These are phyloP conservation scores for Talaromyces sp. DNA, from an alignment of 2,329 filamentous ascomycete genomes.

Conservation along the genomic window DNA sequence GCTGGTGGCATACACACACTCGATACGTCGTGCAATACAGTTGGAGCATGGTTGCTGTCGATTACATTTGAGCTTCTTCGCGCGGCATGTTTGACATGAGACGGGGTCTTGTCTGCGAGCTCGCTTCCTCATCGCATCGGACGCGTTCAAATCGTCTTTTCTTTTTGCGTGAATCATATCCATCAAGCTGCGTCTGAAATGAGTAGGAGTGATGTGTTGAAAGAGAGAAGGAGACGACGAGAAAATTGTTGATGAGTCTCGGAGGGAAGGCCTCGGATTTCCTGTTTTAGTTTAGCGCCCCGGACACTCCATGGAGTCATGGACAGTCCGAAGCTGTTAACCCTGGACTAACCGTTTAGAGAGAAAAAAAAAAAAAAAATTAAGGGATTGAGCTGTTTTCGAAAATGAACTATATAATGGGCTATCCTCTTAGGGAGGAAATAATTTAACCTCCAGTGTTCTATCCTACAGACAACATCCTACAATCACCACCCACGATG, in stretches of 20 bases:
- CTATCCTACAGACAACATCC: background rate
- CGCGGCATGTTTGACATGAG: slow-evolving; percentile 36
- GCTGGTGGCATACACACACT: slow-evolving; percentile 21
- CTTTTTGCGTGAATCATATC: slow-evolving; percentile 21
- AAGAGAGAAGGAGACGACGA: background rate
- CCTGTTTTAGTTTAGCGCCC: background rate
- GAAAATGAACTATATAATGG: slow-evolving; percentile 1
- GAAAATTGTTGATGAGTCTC: background rate
- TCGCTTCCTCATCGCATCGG: slow-evolving; percentile 14
- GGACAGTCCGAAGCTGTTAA: background rate
- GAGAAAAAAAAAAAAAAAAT: background rate
- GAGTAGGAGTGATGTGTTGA: background rate
- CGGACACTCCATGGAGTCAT: slow-evolving; percentile 6
- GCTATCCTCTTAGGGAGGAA: background rate
- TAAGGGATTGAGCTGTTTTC: background rate
- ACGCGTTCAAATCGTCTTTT: slow-evolving; percentile 3
- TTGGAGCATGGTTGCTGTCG: slow-evolving; percentile 48
- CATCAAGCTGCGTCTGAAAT: background rate
- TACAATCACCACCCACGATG: background rate
- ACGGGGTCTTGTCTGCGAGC: slow-evolving; percentile 32
- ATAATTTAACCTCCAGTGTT: background rate
- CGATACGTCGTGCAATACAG: slow-evolving; percentile 32
- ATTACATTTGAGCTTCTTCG: slow-evolving; percentile 52
- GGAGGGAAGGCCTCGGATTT: background rate
- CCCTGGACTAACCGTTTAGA: background rate